phyloP scores from a whole-genome alignment of 2,329 filamentous ascomycete genomes.

The Diaporthe citri region DNA sequence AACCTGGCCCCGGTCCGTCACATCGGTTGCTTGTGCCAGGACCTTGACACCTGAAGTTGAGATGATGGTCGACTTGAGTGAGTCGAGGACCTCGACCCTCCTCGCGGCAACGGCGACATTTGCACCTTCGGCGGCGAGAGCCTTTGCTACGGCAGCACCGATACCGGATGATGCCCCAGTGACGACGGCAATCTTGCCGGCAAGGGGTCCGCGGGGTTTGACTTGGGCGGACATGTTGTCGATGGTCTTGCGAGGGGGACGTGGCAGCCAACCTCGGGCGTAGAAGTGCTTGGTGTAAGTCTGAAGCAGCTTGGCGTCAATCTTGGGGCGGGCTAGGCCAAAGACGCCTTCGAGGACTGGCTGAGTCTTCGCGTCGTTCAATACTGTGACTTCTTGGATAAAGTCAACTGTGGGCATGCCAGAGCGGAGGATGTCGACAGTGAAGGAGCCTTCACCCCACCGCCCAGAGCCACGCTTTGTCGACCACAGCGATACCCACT shows the following conservation, averaged over 20 bases:
- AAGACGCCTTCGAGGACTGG: slow-evolving; percentile 64
- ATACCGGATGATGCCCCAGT: slow-evolving; percentile 86
- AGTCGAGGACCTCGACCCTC: slow-evolving; percentile 76
- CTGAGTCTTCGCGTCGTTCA: slow-evolving; percentile 77
- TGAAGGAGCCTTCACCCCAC: slow-evolving; percentile 79
- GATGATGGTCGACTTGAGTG: slow-evolving; percentile 64
- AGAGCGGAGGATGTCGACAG: slow-evolving; percentile 82
- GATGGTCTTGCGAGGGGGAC: slow-evolving; percentile 66
- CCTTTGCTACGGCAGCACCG: slow-evolving; percentile 78
- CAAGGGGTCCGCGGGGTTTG: slow-evolving; percentile 68
- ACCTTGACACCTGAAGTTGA: slow-evolving; percentile 68
- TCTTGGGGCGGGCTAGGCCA: slow-evolving; percentile 73
- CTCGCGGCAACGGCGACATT: slow-evolving; percentile 80
- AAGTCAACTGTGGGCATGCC: slow-evolving; percentile 84
- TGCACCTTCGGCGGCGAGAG: slow-evolving; percentile 78
- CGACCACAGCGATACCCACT: slow-evolving; percentile 81
- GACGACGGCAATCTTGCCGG: slow-evolving; percentile 79
- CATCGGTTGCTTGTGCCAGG: slow-evolving; percentile 78
- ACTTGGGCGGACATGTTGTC: slow-evolving; percentile 42
- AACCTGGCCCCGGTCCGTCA: slow-evolving; percentile 76
- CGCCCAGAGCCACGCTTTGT: slow-evolving; percentile 75
- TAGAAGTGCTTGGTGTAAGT: slow-evolving; percentile 87
- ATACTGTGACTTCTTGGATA: slow-evolving; percentile 77
- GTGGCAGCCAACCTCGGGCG: slow-evolving; percentile 80
- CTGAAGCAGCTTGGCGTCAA: slow-evolving; percentile 77